Percentiles rank a stretch among this genome's conserved stretches.
These are phyloP conservation scores for Ganoderma boninense DNA, from an alignment of 1,284 basidiomycete species.

Conservation along the genomic window DNA sequence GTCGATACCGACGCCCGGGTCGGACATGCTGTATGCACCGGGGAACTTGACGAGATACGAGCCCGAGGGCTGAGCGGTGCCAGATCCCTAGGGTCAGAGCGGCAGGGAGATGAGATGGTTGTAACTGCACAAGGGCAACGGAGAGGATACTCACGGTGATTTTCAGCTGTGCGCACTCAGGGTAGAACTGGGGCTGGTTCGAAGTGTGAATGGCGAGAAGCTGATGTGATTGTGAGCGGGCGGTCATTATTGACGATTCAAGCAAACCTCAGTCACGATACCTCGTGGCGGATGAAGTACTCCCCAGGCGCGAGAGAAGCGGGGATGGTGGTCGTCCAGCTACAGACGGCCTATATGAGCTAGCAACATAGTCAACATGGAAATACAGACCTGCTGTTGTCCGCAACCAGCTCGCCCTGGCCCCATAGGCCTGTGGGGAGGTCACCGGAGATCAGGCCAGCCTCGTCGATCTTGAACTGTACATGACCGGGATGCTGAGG, in stretches of 20 bases:
- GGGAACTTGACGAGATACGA: conserved; percentile 47
- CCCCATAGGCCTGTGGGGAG: conserved; percentile 44
- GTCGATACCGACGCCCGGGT: conserved; percentile 47
- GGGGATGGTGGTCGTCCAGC: conserved; percentile 49
- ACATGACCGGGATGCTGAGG: background rate
- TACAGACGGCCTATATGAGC: background rate
- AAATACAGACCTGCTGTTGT: conserved; percentile 39
- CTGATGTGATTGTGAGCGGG: conserved; percentile 14
- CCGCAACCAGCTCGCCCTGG: conserved; percentile 44
- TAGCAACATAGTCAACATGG: too few relatives aligned
- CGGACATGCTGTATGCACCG: conserved; percentile 46
- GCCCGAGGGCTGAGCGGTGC: conserved; percentile 42
- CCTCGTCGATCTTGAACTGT: conserved; percentile 51
- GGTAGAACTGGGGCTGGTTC: conserved; percentile 49
- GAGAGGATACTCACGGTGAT: conserved; percentile 39
- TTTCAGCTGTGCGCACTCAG: conserved; percentile 49
- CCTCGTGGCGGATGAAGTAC: conserved; percentile 49
- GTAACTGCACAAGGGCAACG: too few relatives aligned
- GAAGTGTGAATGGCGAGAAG: conserved; percentile 45
- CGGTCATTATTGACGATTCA: background rate
- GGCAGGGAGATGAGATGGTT: too few relatives aligned
- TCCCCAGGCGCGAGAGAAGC: conserved; percentile 44
- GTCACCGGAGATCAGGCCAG: conserved; percentile 47
- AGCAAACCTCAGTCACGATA: conserved; percentile 3
- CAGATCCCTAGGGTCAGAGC: conserved; percentile 30